phyloP scores from a whole-genome alignment of 257 asterid genomes.

The Solanum chiquidenum region DNA sequence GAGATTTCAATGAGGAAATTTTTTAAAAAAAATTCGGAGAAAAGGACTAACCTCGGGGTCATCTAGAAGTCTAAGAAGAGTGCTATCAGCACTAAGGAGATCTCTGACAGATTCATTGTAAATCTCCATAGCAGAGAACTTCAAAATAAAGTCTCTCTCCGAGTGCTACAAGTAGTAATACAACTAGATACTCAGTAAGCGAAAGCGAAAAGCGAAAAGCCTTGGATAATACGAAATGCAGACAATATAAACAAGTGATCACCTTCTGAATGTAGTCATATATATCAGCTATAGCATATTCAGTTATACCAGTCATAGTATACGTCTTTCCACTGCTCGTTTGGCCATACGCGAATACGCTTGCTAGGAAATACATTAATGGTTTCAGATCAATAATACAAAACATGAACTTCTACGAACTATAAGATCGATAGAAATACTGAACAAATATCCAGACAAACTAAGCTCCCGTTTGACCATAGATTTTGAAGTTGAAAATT shows the following conservation, averaged over 20 bases:
- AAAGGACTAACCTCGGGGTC: slow-evolving; percentile 76
- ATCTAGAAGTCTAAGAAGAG: slow-evolving; percentile 80
- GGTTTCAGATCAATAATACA: background rate
- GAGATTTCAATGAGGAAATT: background rate
- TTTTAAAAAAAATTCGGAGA: background rate
- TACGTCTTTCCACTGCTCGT: slow-evolving; percentile 97
- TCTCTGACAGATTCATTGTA: slow-evolving; percentile 92
- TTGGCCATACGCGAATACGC: slow-evolving; percentile 93
- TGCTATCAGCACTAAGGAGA: slow-evolving; percentile 58
- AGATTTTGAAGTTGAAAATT: background rate
- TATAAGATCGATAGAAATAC: background rate
- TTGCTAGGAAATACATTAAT: slow-evolving; percentile 39
- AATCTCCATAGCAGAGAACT: slow-evolving; percentile 93
- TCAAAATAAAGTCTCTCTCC: slow-evolving; percentile 61
- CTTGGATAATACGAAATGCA: background rate
- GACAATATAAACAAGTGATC: background rate
- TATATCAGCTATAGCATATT: slow-evolving; percentile 79
- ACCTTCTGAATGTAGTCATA: slow-evolving; percentile 69
- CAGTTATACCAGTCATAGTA: slow-evolving; percentile 90
- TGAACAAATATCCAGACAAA: background rate
- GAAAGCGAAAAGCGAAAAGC: background rate
- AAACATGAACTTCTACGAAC: background rate
- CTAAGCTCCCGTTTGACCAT: background rate
- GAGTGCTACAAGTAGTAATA: slow-evolving; percentile 43
- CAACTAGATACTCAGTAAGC: background rate